Conservation (phyloP, 208 protist genomes). For the Leishmania amazonensis region DNA sequence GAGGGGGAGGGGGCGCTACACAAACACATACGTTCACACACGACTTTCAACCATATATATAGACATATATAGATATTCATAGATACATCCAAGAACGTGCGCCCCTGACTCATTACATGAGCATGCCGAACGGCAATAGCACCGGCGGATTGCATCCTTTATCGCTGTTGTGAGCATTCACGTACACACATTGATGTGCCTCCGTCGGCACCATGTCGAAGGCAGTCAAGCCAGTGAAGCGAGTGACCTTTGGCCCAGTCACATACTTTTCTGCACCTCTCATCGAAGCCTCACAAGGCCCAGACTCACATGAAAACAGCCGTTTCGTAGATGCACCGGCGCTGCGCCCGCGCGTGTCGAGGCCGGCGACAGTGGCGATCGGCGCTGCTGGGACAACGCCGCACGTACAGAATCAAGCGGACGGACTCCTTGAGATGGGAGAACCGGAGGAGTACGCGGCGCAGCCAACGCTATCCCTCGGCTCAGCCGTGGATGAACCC, state of each 20-base stretch:
- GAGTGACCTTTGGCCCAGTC: slow-evolving; percentile 17
- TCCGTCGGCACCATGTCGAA: background rate
- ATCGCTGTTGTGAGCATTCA: background rate
- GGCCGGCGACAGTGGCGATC: background rate
- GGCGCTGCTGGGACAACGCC: background rate
- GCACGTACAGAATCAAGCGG: background rate
- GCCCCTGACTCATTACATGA: background rate
- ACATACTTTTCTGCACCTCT: background rate
- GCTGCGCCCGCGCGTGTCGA: background rate
- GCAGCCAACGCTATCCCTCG: background rate
- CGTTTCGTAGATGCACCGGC: background rate
- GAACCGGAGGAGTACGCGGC: background rate
- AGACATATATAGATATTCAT: background rate
- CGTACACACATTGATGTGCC: no score
- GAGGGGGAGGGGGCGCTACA: background rate
- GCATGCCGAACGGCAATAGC: background rate
- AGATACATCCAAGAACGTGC: background rate
- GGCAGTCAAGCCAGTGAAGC: slow-evolving; percentile 3
- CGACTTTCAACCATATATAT: background rate
- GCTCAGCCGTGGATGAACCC: background rate
- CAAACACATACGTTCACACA: background rate
- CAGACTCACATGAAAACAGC: background rate
- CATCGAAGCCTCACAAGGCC: background rate
- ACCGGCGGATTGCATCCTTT: background rate
- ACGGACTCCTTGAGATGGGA: background rate